phyloP scores from a whole-genome alignment of 108 stramenopile species.

The Cyclotella baltica region DNA sequence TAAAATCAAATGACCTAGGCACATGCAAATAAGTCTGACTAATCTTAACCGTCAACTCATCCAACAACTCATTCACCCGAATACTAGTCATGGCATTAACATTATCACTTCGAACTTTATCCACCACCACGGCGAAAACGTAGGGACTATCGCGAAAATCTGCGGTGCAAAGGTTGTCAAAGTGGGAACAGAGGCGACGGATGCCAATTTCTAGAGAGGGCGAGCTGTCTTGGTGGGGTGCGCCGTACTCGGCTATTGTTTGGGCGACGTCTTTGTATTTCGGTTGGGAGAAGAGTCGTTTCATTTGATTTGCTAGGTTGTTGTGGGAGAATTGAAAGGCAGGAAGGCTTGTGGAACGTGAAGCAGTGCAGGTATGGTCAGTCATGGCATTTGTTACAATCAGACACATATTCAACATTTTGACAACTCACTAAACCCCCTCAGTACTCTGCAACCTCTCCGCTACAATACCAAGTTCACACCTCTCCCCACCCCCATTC shows the following conservation, averaged over 20 bases:
- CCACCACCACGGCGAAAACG: conserved; percentile 38
- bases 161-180: conserved; percentile 22
- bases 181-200: conserved; percentile 44
- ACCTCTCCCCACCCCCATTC: conserved; percentile 4
- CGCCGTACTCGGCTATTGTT: conserved; percentile 37
- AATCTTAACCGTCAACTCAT: conserved; percentile 21
- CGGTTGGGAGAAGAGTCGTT: conserved; percentile 8
- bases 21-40: conserved; percentile 61
- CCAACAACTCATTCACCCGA: not conserved
- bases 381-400: not conserved
- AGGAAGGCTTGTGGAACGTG: conserved; percentile 18
- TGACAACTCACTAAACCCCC: conserved; percentile 16
- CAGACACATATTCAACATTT: not conserved
- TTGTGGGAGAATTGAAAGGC: conserved; percentile 41
- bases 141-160: conserved; percentile 15
- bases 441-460: conserved; percentile 7
- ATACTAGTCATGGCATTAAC: conserved; percentile 47
- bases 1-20: conserved; percentile 40
- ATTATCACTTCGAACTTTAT: conserved; percentile 26
- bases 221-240: not conserved
- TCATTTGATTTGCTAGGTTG: conserved; percentile 37
- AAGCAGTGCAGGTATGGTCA: not conserved
- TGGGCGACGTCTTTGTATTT: conserved; percentile 25
- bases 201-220: conserved; percentile 45
- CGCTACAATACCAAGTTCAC: conserved; percentile 20